A percentile compares a stretch with the other conserved stretches of the same genome.
These are phyloP conservation scores for Fereydounia khargensis DNA, from an alignment of 1,284 basidiomycete species.

Conservation along the genomic window DNA sequence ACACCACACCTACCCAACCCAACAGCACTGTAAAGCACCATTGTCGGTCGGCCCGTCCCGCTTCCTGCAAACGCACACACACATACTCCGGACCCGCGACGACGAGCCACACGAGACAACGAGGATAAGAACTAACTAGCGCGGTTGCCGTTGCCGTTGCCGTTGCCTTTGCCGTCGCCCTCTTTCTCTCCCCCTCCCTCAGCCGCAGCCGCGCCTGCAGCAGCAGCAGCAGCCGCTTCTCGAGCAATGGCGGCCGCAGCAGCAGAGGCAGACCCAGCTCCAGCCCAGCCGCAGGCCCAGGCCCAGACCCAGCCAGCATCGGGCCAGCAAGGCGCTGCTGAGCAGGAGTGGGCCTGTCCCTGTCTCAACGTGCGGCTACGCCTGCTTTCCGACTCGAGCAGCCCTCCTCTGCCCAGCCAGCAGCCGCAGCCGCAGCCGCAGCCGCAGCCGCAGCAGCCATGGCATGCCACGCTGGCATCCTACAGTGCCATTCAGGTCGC, in stretches of 20 bases:
- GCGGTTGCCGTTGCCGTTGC: not conserved
- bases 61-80: too few species aligned
- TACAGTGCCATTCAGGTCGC: constrained; percentile 22
- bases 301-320: not conserved
- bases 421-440: not conserved
- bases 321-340: too few species aligned
- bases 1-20: too few species aligned
- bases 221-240: not conserved
- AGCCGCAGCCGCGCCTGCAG: not conserved
- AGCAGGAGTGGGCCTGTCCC: constrained; percentile 25
- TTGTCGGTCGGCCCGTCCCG: too few species aligned
- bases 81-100: too few species aligned
- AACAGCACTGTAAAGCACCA: too few species aligned
- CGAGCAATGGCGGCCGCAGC: not conserved
- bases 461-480: constrained; percentile 18
- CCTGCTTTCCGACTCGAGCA: constrained; percentile 5
- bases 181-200: not conserved
- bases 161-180: not conserved
- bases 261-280: not conserved
- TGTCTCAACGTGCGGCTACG: constrained; percentile 29
- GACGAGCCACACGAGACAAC: too few species aligned
- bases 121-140: too few species aligned
- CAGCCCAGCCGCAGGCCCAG: not conserved
- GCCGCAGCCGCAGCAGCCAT: not conserved
- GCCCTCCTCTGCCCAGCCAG: not conserved